Conservation (phyloP, 192 early-diverging fungal species). For the Coemansia sp. region DNA sequence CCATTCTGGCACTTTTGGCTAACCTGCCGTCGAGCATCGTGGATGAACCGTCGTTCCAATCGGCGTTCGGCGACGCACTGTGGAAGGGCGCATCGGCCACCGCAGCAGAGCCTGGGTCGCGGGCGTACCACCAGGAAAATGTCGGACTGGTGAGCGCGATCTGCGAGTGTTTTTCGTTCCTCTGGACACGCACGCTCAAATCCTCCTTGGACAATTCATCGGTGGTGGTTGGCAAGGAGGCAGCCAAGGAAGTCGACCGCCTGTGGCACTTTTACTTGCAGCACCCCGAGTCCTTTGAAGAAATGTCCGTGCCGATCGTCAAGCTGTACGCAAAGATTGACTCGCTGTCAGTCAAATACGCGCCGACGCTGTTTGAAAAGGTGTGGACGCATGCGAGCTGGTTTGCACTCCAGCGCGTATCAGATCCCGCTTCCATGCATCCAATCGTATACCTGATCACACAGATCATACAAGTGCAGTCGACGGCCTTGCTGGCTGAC, state of each 20-base stretch:
- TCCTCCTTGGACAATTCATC: not conserved
- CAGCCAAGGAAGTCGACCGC: constrained; percentile 34
- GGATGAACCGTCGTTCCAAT: constrained; percentile 34
- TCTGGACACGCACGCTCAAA: constrained; percentile 46
- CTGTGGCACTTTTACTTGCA: constrained; percentile 57
- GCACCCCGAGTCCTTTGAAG: constrained; percentile 18
- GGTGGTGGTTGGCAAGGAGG: constrained; percentile 31
- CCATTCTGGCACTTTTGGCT: constrained; percentile 74
- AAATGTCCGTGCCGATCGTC: constrained; percentile 37
- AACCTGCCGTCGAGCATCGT: constrained; percentile 57
- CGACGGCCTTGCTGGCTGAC: not conserved
- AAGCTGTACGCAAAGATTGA: constrained; percentile 41
- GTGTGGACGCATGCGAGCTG: constrained; percentile 54
- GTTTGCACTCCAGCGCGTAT: constrained; percentile 43
- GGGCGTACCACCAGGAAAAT: constrained; percentile 23
- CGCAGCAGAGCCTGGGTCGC: not conserved
- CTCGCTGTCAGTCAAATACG: constrained; percentile 25
- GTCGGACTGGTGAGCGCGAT: constrained; percentile 42
- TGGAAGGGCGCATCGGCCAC: constrained; percentile 38
- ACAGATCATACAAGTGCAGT: constrained; percentile 34
- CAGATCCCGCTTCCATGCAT: constrained; percentile 10
- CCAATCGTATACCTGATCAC: constrained; percentile 32
- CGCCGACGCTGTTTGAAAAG: constrained; percentile 19
- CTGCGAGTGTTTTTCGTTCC: constrained; percentile 50
- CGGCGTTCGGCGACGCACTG: constrained; percentile 29